Evolutionary conservation across 2,329 filamentous ascomycete genomes (phyloP).

Genomic region (Elsinoe necatrix): DNA sequence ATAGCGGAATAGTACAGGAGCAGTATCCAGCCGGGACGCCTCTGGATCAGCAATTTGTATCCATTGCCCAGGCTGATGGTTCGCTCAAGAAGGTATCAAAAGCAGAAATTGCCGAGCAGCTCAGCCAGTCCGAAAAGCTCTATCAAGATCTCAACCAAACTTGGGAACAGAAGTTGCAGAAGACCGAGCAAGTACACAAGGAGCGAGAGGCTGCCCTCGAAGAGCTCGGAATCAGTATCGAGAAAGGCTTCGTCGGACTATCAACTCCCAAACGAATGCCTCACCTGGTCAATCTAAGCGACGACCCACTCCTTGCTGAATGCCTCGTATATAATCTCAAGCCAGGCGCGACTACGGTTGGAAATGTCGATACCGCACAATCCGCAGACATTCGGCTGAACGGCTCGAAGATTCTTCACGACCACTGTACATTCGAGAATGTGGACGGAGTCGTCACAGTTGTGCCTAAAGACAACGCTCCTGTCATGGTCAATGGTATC

Average conservation of each 20-base stretch:
- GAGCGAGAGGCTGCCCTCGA: constrained; percentile 91
- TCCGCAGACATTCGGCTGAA: constrained; percentile 87
- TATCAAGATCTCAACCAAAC: constrained; percentile 95
- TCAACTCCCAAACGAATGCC: constrained; percentile 99
- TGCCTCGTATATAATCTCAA: constrained; percentile 98
- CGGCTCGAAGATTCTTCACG: constrained; percentile 80
- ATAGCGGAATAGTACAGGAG: constrained; percentile 57
- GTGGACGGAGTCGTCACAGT: constrained; percentile 87
- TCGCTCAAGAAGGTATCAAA: constrained; percentile 92
- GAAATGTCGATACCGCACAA: constrained; percentile 79
- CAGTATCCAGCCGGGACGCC: constrained; percentile 89
- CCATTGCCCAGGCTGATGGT: constrained; percentile 79
- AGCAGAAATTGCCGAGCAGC: constrained; percentile 92
- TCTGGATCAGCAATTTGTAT: constrained; percentile 90
- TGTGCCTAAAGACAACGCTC: constrained; percentile 79
- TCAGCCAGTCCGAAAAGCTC: constrained; percentile 93
- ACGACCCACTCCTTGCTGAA: constrained; percentile 75
- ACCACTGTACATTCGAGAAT: constrained; percentile 94
- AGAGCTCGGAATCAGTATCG: constrained; percentile 95
- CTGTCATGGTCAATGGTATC: constrained; percentile 95
- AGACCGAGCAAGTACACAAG: constrained; percentile 96
- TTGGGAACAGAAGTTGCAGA: constrained; percentile 92
- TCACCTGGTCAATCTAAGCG: constrained; percentile 90
- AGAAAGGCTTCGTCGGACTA: constrained; percentile 92
- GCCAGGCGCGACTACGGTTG: constrained; percentile 85